A percentile compares a stretch with the other conserved stretches of the same genome.
Conservation (phyloP, 2,329 filamentous ascomycete species). For the Ascochyta fabae region DNA sequence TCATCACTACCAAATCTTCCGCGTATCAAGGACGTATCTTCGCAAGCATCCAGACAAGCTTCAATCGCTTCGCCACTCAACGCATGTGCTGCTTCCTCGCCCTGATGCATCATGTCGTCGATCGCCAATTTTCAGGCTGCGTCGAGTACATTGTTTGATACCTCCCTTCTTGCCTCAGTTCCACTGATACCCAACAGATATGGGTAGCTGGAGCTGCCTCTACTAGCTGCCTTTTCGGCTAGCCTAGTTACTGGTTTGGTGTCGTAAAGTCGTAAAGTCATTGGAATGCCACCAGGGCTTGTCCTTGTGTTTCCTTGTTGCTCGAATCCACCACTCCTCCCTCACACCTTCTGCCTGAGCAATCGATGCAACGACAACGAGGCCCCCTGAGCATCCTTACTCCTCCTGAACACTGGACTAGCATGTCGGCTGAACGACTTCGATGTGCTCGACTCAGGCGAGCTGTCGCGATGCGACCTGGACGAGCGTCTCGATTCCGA, state of each 20-base stretch:
- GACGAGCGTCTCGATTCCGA: conserved; percentile 11
- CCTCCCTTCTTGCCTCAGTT: neutral
- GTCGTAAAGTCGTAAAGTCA: conserved; percentile 12
- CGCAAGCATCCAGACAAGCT: neutral
- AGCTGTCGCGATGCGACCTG: conserved; percentile 11
- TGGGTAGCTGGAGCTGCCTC: neutral
- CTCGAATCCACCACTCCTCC: neutral
- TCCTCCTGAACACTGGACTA: conserved; percentile 5
- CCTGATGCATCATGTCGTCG: neutral
- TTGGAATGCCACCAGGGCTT: conserved; percentile 2
- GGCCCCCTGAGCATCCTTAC: conserved; percentile 10
- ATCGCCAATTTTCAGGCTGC: neutral
- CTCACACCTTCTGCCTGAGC: conserved; percentile 14
- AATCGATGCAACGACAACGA: conserved; percentile 14
- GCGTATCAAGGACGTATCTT: neutral
- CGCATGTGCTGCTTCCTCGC: neutral
- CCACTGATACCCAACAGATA: neutral
- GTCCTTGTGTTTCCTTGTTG: neutral
- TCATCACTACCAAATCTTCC: neutral
- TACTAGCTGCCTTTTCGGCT: neutral
- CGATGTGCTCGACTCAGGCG: conserved; percentile 12
- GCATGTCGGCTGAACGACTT: conserved; percentile 15
- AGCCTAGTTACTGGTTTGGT: neutral
- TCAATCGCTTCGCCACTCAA: neutral
- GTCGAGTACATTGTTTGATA: neutral